These are phyloP conservation scores for Serendipita sp. DNA, from an alignment of 768 basidiomycete genomes.

Conservation along the genomic window DNA sequence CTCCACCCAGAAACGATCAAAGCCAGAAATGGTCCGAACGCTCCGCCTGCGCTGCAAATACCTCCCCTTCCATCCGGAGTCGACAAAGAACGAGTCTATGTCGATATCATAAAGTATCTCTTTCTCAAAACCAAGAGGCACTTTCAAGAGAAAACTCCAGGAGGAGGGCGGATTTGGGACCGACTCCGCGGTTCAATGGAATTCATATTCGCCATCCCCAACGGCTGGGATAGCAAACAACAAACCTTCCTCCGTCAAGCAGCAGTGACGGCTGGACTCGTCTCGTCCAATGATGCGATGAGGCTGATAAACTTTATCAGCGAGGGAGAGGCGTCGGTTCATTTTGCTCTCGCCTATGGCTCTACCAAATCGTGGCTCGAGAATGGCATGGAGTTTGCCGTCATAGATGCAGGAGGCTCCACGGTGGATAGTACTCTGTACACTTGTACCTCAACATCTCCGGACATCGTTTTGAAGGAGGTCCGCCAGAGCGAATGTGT, in stretches of 20 bases:
- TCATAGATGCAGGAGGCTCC: conserved; percentile 7
- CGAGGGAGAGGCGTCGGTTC: conserved; percentile 9
- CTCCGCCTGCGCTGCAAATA: not conserved
- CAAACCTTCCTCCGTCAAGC: not conserved
- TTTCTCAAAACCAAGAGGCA: not conserved
- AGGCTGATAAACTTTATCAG: not conserved
- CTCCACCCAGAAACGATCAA: not conserved
- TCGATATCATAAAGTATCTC: conserved; percentile 1
- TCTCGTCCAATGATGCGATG: not conserved
- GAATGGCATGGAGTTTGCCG: not conserved
- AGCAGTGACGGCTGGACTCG: not conserved
- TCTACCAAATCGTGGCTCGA: not conserved
- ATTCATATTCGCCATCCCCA: not conserved
- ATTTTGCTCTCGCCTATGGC: conserved; percentile 7
- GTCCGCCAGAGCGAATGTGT: conserved; percentile 8
- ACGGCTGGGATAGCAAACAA: conserved; percentile 2
- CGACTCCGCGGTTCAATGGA: not conserved
- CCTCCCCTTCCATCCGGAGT: conserved; percentile 1
- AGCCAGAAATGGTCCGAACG: not conserved
- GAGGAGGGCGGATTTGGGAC: not conserved
- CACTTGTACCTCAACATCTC: not conserved
- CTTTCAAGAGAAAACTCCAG: not conserved
- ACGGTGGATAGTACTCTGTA: conserved; percentile 8
- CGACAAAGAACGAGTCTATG: not conserved
- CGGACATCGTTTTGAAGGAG: conserved; percentile 1